These are phyloP conservation scores for Ophiosphaerella herpotricha DNA, from an alignment of 2,329 filamentous ascomycete genomes.

Conservation along the genomic window DNA sequence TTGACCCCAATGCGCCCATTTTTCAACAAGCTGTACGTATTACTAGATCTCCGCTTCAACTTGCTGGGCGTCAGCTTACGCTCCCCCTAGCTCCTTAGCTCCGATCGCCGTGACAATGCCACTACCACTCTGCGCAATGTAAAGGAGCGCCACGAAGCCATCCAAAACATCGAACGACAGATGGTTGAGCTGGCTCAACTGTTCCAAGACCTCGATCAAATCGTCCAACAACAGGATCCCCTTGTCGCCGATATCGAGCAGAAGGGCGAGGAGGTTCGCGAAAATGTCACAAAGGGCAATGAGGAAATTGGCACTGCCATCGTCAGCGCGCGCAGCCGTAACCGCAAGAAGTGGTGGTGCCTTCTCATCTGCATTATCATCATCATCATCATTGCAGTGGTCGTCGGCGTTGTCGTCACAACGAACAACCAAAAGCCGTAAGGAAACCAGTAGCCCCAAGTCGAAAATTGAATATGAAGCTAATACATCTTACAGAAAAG, in stretches of 20 bases:
- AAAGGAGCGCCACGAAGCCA: conserved; percentile 79
- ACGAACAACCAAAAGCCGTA: conserved; percentile 5
- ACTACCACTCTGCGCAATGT: conserved; percentile 79
- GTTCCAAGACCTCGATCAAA: conserved; percentile 85
- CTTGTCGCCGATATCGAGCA: conserved; percentile 80
- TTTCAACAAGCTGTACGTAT: conserved; percentile 75
- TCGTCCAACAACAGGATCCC: conserved; percentile 85
- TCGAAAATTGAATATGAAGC: conserved; percentile 28
- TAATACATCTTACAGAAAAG: conserved; percentile 34
- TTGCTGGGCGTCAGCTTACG: conserved; percentile 13
- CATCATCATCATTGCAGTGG: conserved; percentile 44
- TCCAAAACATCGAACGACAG: conserved; percentile 89
- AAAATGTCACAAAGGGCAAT: conserved; percentile 84
- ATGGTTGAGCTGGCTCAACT: conserved; percentile 86
- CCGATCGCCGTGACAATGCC: conserved; percentile 79
- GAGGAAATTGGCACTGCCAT: conserved; percentile 82
- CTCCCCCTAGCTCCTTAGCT: conserved; percentile 67
- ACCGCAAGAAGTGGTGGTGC: conserved; percentile 98
- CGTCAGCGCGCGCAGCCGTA: conserved; percentile 67
- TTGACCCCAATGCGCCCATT: conserved; percentile 75
- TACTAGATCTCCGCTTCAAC: not conserved
- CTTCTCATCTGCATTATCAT: conserved; percentile 66
- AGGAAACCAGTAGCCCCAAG: conserved; percentile 1
- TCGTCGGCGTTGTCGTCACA: conserved; percentile 46
- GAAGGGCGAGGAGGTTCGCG: conserved; percentile 82